A percentile compares a stretch with the other conserved stretches of the same genome.
These are phyloP conservation scores for Exophiala lecanii-corni DNA, from an alignment of 2,329 filamentous ascomycete genomes.

Conservation along the genomic window DNA sequence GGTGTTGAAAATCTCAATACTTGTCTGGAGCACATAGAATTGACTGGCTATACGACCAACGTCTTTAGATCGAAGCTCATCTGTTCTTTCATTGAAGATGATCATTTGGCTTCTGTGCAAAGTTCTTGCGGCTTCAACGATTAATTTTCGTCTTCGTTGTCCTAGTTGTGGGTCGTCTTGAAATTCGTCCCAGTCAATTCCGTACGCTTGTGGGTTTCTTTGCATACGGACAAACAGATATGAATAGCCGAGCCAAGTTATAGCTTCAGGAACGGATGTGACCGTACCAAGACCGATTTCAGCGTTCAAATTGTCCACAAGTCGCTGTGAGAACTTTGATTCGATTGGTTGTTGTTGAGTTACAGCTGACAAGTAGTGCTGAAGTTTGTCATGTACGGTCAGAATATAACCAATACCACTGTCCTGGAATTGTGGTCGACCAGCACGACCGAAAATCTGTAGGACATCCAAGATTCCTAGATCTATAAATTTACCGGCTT, in stretches of 20 bases:
- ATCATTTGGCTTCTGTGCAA: constrained; percentile 97
- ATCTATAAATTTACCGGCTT: constrained; percentile 95
- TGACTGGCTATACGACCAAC: constrained; percentile 95
- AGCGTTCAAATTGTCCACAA: constrained; percentile 95
- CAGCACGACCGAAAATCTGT: constrained; percentile 97
- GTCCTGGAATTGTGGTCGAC: constrained; percentile 95
- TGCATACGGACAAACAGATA: constrained; percentile 97
- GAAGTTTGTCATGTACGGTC: constrained; percentile 87
- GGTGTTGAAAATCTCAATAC: constrained; percentile 91
- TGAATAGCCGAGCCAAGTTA: constrained; percentile 96
- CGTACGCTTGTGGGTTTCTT: constrained; percentile 83
- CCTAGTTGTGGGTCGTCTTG: constrained; percentile 83
- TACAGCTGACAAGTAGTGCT: constrained; percentile 86
- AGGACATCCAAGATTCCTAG: constrained; percentile 93
- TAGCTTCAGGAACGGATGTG: constrained; percentile 86
- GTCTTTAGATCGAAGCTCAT: constrained; percentile 90
- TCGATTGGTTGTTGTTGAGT: constrained; percentile 97
- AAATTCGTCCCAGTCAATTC: constrained; percentile 90
- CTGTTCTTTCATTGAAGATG: constrained; percentile 91
- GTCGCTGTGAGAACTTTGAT: constrained; percentile 86
- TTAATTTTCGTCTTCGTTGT: constrained; percentile 75
- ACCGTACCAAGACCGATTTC: constrained; percentile 93
- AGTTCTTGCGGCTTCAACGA: constrained; percentile 81
- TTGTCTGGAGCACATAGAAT: constrained; percentile 90
- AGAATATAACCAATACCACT: constrained; percentile 98